Percentiles rank a stretch among this genome's conserved stretches.
phyloP scores from a whole-genome alignment of 202 grass and related monocot species.

The Bolboschoenoplectus hybrid region DNA sequence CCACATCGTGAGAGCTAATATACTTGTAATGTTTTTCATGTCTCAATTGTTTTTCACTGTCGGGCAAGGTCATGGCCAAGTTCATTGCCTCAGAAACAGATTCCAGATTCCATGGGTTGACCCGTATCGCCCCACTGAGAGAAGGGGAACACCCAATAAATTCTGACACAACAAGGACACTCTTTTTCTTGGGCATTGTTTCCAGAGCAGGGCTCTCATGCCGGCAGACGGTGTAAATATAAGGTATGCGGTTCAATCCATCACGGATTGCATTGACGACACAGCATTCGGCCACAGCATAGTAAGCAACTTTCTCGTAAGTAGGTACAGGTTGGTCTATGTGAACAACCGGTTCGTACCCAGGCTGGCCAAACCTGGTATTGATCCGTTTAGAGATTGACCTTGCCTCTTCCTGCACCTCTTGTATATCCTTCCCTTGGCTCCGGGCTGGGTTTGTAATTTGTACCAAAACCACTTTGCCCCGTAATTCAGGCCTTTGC shows the following conservation, averaged over 20 bases:
- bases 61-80: conserved; percentile 58
- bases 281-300: conserved; percentile 79
- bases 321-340: conserved; percentile 56
- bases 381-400: conserved; percentile 82
- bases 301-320: conserved; percentile 85
- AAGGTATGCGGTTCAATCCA: conserved; percentile 87
- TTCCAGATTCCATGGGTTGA: conserved; percentile 94
- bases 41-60: conserved; percentile 73
- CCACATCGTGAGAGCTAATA: conserved; percentile 83
- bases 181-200: conserved; percentile 51
- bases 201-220: conserved; percentile 57
- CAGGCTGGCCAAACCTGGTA: conserved; percentile 60
- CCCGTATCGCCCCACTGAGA: conserved; percentile 79
- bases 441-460: conserved; percentile 89
- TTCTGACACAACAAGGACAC: conserved; percentile 84
- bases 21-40: conserved; percentile 99
- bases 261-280: conserved; percentile 87
- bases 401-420: conserved; percentile 69
- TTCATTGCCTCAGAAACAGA: conserved; percentile 82
- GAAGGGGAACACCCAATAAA: conserved; percentile 94
- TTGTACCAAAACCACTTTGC: conserved; percentile 75
- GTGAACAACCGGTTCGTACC: conserved; percentile 75
- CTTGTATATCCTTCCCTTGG: conserved; percentile 88
- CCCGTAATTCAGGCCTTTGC: conserved; percentile 67
- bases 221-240: conserved; percentile 89